These are phyloP conservation scores for Candolleomyces efflorescens DNA, from an alignment of 768 basidiomycete species.

Conservation along the genomic window DNA sequence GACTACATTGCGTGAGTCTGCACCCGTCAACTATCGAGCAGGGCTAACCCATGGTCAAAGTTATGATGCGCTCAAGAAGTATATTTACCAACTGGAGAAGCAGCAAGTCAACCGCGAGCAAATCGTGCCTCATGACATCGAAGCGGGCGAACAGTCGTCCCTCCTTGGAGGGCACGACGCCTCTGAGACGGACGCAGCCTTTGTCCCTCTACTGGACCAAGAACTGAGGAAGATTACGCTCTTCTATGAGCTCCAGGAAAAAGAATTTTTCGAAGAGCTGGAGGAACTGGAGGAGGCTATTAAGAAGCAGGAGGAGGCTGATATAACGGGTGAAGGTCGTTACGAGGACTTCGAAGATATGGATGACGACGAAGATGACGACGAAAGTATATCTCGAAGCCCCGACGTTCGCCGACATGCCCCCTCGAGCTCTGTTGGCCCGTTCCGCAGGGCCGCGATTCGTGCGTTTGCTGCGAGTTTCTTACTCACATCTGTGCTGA, in stretches of 20 bases:
- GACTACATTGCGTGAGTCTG: slow-evolving; percentile 78
- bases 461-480: slow-evolving; percentile 14
- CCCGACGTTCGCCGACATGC: slow-evolving; percentile 33
- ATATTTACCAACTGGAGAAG: slow-evolving; percentile 84
- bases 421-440: slow-evolving; percentile 25
- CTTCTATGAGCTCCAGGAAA: slow-evolving; percentile 80
- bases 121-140: slow-evolving; percentile 44
- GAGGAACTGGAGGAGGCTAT: slow-evolving; percentile 55
- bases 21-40: not conserved
- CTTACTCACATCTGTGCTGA: not conserved
- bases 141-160: slow-evolving; percentile 56
- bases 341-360: slow-evolving; percentile 64
- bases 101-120: slow-evolving; percentile 48
- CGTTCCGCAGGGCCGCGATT: slow-evolving; percentile 7
- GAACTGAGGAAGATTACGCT: slow-evolving; percentile 76
- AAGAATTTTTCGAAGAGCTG: slow-evolving; percentile 62
- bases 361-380: slow-evolving; percentile 49
- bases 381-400: slow-evolving; percentile 36
- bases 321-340: slow-evolving; percentile 42
- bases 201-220: slow-evolving; percentile 71
- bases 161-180: slow-evolving; percentile 41
- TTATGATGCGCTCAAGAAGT: slow-evolving; percentile 83
- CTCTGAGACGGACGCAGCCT: slow-evolving; percentile 50
- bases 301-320: slow-evolving; percentile 54
- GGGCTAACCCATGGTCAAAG: slow-evolving; percentile 30